phyloP scores from a whole-genome alignment of 1,284 basidiomycete genomes.

The Erythrobasidium hasegawianum region DNA sequence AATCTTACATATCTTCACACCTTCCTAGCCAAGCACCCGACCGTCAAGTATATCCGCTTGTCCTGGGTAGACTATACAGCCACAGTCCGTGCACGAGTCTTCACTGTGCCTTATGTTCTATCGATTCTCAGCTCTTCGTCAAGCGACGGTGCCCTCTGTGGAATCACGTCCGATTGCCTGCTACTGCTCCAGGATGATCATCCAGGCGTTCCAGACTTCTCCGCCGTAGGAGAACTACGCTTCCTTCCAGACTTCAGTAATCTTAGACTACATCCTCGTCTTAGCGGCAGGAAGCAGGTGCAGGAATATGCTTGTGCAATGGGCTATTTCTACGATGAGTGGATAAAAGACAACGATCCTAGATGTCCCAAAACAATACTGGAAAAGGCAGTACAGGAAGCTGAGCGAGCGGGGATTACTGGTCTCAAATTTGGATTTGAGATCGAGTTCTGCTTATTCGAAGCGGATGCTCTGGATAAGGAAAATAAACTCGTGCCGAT shows the following conservation, averaged over 20 bases:
- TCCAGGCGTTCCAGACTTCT: slow-evolving; percentile 7
- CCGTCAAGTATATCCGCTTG: slow-evolving; percentile 54
- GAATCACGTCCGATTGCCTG: background rate
- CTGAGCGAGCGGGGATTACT: slow-evolving; percentile 3
- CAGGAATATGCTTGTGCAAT: slow-evolving; percentile 10
- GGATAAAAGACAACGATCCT: slow-evolving; percentile 5
- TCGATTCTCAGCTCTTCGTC: slow-evolving; percentile 35
- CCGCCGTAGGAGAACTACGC: slow-evolving; percentile 5
- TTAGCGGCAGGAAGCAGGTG: background rate
- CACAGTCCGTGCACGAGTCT: slow-evolving; percentile 57
- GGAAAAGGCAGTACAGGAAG: background rate
- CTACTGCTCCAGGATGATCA: slow-evolving; percentile 21
- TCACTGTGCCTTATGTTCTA: slow-evolving; percentile 58
- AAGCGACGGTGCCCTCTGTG: slow-evolving; percentile 9
- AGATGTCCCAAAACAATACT: slow-evolving; percentile 11
- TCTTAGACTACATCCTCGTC: slow-evolving; percentile 13
- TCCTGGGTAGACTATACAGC: slow-evolving; percentile 62
- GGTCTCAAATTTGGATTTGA: slow-evolving; percentile 66
- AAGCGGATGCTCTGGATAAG: slow-evolving; percentile 42
- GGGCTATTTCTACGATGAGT: slow-evolving; percentile 17
- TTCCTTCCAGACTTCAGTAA: slow-evolving; percentile 10
- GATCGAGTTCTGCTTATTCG: slow-evolving; percentile 64
- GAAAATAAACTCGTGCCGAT: slow-evolving; percentile 21
- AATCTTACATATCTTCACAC: slow-evolving; percentile 2
- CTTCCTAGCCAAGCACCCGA: slow-evolving; percentile 18